These are phyloP conservation scores for Geranomyces michiganensis DNA, from an alignment of 192 early-diverging fungal species.

Conservation along the genomic window DNA sequence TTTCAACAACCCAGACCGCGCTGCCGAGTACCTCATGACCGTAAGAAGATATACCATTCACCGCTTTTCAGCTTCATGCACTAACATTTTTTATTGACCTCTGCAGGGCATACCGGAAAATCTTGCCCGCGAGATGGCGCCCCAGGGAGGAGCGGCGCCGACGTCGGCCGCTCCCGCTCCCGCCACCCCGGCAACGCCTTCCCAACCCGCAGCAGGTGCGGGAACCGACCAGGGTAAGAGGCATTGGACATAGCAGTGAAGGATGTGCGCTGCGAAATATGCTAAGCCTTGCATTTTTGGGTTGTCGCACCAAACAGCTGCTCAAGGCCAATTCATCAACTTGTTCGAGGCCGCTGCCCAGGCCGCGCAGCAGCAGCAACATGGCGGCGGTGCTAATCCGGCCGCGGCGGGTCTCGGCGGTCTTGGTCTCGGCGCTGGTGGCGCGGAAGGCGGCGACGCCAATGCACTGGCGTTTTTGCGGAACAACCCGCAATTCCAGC, in stretches of 20 bases:
- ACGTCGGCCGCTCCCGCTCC: conserved; percentile 40
- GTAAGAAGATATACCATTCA: conserved; percentile 45
- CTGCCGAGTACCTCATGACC: conserved; percentile 92
- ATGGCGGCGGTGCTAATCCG: conserved; percentile 19
- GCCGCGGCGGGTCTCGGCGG: conserved; percentile 20
- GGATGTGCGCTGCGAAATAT: neutral
- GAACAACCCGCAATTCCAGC: conserved; percentile 86
- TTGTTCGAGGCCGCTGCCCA: conserved; percentile 48
- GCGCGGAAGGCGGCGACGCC: conserved; percentile 33
- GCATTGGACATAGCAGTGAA: neutral
- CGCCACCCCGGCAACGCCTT: conserved; percentile 27
- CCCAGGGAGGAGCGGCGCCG: conserved; percentile 29
- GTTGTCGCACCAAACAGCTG: too few species aligned
- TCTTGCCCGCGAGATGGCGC: conserved; percentile 54
- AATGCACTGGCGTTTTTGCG: conserved; percentile 61
- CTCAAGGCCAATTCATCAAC: conserved; percentile 41
- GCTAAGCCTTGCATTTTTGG: neutral
- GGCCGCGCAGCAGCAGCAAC: conserved; percentile 26
- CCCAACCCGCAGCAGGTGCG: conserved; percentile 18
- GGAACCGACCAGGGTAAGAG: conserved; percentile 33
- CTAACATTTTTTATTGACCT: conserved; percentile 1
- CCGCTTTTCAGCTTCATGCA: neutral
- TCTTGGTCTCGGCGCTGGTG: conserved; percentile 31
- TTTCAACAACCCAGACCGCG: conserved; percentile 96
- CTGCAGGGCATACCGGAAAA: conserved; percentile 79